Evolutionary conservation across 2,329 filamentous ascomycete species (phyloP), one percentile per base, ranked within the genome.

Genomic region (Penicillium sp.): DNA sequence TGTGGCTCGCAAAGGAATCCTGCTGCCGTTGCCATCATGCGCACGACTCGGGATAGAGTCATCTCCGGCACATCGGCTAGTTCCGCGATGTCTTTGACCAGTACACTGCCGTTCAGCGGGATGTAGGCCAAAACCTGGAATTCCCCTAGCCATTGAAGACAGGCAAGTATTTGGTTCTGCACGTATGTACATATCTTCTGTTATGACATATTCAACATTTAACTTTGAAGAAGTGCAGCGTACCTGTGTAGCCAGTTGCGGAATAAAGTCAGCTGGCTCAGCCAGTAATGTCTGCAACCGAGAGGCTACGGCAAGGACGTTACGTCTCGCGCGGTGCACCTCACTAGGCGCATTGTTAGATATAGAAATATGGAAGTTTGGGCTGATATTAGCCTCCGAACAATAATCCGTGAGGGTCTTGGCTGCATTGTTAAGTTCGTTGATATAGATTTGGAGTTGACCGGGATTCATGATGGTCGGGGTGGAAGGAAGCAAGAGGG

Each of bases 121-220:
- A 80, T 74, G 59, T 67, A 78, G 3, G 74, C 74, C 0, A 78
- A 68, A 3, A 79, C 64, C 51, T 79, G 75, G 57, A 75, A 75
- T 12, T 79, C 72, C 5, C 68, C 72, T 14, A 79, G 66, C 77
- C 75, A 79, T 58, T 69, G 68, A 6, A 78, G 57, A 48, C 74
- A 77, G 3, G 72, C 69, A 12, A 75, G 66, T 2, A 74, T 45
- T 60, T 74, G 66, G 52, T 54, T 64, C 55, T 63, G 55, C 9
- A 54, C 20, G 23, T 9, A 9, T 55, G 2, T n/a, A n/a, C n/a
- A n/a, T n/a, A n/a, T n/a, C n/a, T n/a, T n/a, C n/a, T n/a, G 35
- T 24, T 26, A 18, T 35, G 21, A 21, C 8, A 9, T 47, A 20
- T 18, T 9, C 6, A 42, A 24, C 9, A 33, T n/a, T n/a, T n/a